Conservation (phyloP, 2,329 filamentous ascomycete genomes). For the Mollisiaceae sp. region DNA sequence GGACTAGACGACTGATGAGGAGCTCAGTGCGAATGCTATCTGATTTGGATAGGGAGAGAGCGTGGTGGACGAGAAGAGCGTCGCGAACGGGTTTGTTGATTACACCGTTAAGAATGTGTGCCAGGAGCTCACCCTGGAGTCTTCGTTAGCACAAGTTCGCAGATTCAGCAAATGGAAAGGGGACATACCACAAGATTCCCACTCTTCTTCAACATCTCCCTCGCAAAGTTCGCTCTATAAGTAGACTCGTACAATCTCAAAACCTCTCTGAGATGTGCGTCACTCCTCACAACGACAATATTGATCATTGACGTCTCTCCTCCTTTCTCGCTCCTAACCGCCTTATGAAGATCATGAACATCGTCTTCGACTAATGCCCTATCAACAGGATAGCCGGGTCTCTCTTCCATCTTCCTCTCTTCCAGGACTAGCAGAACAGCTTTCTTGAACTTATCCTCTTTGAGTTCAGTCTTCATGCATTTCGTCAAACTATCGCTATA, state of each 20-base stretch:
- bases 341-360: constrained; percentile 70
- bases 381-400: constrained; percentile 34
- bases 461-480: constrained; percentile 92
- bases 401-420: constrained; percentile 81
- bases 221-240: constrained; percentile 81
- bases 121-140: constrained; percentile 84
- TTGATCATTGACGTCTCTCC: constrained; percentile 88
- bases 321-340: constrained; percentile 75
- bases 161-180: constrained; percentile 12
- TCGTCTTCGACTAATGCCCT: constrained; percentile 69
- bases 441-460: constrained; percentile 94
- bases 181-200: constrained; percentile 86
- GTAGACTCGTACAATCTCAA: constrained; percentile 75
- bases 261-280: constrained; percentile 81
- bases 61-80: constrained; percentile 88
- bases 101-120: constrained; percentile 93
- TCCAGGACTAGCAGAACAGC: constrained; percentile 85
- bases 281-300: constrained; percentile 80
- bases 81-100: constrained; percentile 96
- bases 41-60: constrained; percentile 70
- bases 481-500: constrained; percentile 80
- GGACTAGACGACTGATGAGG: constrained; percentile 83
- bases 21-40: constrained; percentile 81
- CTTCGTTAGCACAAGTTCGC: background rate
- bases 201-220: constrained; percentile 86